Percentiles rank a stretch among this genome's conserved stretches.
phyloP scores from a whole-genome alignment of 805 yeast genomes.

The Teunomyces funiuensis region DNA sequence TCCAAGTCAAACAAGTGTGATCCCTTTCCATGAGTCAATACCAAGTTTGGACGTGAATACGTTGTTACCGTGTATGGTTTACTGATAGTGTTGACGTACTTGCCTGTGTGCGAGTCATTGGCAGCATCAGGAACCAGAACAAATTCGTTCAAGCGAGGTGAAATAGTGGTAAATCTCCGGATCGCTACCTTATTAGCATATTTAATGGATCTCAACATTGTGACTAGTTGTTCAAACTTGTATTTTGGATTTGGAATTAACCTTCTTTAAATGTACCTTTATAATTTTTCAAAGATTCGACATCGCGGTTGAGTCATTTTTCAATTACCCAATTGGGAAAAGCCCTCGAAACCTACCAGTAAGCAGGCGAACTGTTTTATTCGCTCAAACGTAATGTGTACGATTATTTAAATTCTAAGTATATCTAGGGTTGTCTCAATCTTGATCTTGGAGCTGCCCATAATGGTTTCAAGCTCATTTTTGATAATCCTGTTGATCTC shows the following conservation, averaged over 20 bases:
- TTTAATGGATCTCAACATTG: neutral
- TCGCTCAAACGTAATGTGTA: neutral
- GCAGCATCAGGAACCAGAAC: constrained; percentile 25
- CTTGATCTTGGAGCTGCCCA: constrained; percentile 17
- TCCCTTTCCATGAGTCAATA: constrained; percentile 79
- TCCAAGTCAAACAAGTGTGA: constrained; percentile 79
- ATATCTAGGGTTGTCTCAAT: constrained; percentile 45
- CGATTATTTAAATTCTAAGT: constrained; percentile 24
- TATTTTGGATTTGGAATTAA: no score
- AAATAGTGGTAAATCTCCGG: neutral
- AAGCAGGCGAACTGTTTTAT: neutral
- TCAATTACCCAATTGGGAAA: constrained; percentile 18
- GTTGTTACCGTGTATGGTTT: constrained; percentile 68
- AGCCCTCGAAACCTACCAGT: neutral
- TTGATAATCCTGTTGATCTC: constrained; percentile 47
- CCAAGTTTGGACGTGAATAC: constrained; percentile 74
- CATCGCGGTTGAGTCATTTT: constrained; percentile 37
- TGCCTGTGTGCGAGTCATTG: constrained; percentile 32
- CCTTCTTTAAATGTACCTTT: neutral
- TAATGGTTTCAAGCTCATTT: constrained; percentile 28
- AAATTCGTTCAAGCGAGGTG: neutral
- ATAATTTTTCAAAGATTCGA: constrained; percentile 17
- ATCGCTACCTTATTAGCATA: neutral
- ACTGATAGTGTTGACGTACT: constrained; percentile 45
- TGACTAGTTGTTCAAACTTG: neutral